phyloP scores from a whole-genome alignment of 2,329 filamentous ascomycete genomes.

The Trichoderma cornu-damae region DNA sequence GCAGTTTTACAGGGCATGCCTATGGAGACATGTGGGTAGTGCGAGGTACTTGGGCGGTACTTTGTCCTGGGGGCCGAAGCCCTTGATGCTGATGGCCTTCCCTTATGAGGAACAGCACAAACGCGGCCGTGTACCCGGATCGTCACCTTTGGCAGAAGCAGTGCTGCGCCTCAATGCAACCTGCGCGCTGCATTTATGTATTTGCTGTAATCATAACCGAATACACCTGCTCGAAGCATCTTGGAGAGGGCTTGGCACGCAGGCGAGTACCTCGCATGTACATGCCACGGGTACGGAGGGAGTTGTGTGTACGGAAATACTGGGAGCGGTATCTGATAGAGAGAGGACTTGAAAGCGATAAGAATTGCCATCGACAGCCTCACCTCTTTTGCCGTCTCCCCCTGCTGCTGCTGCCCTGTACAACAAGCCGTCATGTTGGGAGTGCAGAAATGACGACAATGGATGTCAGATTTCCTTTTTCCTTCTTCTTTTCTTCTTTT shows the following conservation, averaged over 20 bases:
- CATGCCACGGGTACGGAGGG: not conserved
- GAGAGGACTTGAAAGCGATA: too few species aligned
- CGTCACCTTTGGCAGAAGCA: not conserved
- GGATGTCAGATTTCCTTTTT: not conserved
- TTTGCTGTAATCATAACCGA: not conserved
- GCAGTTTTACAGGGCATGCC: not conserved
- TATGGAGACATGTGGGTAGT: not conserved
- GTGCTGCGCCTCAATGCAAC: conserved; percentile 12
- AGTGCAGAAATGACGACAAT: not conserved
- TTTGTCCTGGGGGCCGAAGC: not conserved
- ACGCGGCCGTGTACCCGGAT: not conserved
- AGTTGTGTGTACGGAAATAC: too few species aligned
- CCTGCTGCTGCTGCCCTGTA: too few species aligned
- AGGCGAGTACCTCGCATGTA: not conserved
- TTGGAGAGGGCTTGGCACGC: not conserved
- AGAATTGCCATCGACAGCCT: too few species aligned
- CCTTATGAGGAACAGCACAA: not conserved
- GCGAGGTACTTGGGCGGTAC: conserved; percentile 9
- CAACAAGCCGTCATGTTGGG: not conserved
- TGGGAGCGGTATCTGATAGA: too few species aligned
- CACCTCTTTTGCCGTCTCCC: too few species aligned
- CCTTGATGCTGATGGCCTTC: not conserved
- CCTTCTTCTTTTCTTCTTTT: not conserved
- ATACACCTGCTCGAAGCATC: conserved; percentile 3
- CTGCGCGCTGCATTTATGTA: not conserved